Base-by-base conservation (phyloP, 2,329 filamentous ascomycete species). In the Colletotrichum sp. region DNA sequence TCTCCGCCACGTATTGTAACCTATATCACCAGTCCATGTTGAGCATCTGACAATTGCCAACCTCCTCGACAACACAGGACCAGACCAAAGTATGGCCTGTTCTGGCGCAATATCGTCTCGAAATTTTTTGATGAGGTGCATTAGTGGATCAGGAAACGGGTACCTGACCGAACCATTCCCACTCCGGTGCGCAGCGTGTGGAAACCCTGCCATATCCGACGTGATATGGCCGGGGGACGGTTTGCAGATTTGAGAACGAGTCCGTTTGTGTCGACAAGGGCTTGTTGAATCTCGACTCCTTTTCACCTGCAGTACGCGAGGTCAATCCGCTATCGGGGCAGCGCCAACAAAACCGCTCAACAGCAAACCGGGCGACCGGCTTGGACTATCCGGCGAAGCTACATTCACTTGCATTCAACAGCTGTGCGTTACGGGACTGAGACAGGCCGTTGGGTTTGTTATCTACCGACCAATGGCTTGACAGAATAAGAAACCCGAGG, bases 71-170 rank as follows among this genome's bases (percentile, higher is more conserved):
- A 12, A 44, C 68, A 34, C 22, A 60, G 52, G 64, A 74, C 59
- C 39, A 68, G 44, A 55, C 64, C 57, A 55, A 44, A 52, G 27
- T 30, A 65, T 76, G 71, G 71, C 64, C 71, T 74, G 70, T 52
- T 73, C 74, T 69, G 71, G 65, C 74, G 74, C 57, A 74, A 69
- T 65, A 65, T 30, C 59, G 59, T 55, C 70, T 68, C 59, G 74
- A 76, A 76, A 69, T 69, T 73, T 75, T 74, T 60, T 73, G 70
- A 76, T 61, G 59, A 76, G 65, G 70, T 76, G 70, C 74, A 76
- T 76, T 76, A 76, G 74, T 76, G 74, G 74, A 76, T 76, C 74
- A 73, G 74, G 22, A 61, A 65, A 76, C 74, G 59, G 74, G 59
- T 76, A 76, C 71, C 63, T 68, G 73, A 57, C 69, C 69, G 65